Conservation (phyloP, 352 stramenopile species). For the Globisporangium sylvaticum region DNA sequence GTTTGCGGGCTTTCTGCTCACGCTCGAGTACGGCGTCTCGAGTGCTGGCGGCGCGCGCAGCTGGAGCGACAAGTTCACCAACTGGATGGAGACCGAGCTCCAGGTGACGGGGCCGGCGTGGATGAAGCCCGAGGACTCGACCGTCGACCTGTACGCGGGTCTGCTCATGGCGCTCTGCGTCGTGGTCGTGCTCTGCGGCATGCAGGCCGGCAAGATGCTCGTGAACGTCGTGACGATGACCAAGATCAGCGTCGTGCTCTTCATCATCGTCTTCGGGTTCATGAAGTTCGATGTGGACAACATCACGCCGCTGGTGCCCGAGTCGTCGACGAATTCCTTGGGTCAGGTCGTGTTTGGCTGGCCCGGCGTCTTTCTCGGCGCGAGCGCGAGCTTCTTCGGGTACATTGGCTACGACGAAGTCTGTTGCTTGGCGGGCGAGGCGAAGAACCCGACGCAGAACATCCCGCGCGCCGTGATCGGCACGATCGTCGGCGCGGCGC, state of each 20-base stretch:
- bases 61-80: slow-evolving; percentile 93
- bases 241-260: slow-evolving; percentile 88
- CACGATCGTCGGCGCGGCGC: slow-evolving; percentile 81
- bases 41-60: slow-evolving; percentile 87
- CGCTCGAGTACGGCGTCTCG: slow-evolving; percentile 92
- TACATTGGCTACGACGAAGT: slow-evolving; percentile 97
- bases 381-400: slow-evolving; percentile 93
- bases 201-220: slow-evolving; percentile 86
- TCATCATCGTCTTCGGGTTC: slow-evolving; percentile 91
- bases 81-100: slow-evolving; percentile 68
- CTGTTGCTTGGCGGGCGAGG: slow-evolving; percentile 89
- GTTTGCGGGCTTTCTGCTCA: slow-evolving; percentile 85
- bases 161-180: slow-evolving; percentile 74
- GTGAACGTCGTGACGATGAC: slow-evolving; percentile 90
- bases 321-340: slow-evolving; percentile 19
- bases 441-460: slow-evolving; percentile 80
- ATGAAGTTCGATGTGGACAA: slow-evolving; percentile 78
- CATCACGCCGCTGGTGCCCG: slow-evolving; percentile 82
- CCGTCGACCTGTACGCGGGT: slow-evolving; percentile 65
- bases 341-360: slow-evolving; percentile 56
- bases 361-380: slow-evolving; percentile 83
- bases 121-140: slow-evolving; percentile 67
- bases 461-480: slow-evolving; percentile 89
- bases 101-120: slow-evolving; percentile 37
- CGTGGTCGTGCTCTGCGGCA: slow-evolving; percentile 69